These are phyloP conservation scores for Royoungia palumana DNA, from an alignment of 768 basidiomycete genomes.

Conservation along the genomic window DNA sequence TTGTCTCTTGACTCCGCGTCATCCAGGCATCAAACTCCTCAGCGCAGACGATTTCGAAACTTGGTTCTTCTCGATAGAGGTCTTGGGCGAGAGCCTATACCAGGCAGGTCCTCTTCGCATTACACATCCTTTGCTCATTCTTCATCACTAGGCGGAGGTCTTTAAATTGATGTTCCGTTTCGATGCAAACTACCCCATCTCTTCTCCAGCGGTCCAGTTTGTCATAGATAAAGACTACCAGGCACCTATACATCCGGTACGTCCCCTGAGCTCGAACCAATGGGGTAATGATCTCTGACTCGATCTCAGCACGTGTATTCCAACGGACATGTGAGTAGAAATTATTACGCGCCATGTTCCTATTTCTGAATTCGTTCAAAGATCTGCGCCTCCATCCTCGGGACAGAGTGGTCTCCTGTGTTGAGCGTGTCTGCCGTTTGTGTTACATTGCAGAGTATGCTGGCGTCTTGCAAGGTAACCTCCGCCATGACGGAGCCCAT, in stretches of 20 bases:
- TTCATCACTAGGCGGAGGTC: conserved; percentile 57
- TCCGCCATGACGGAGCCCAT: background rate
- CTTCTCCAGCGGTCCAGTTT: conserved; percentile 85
- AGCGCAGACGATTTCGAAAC: conserved; percentile 73
- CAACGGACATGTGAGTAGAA: conserved; percentile 68
- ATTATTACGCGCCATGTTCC: conserved; percentile 4
- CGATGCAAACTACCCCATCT: conserved; percentile 79
- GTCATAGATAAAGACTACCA: conserved; percentile 60
- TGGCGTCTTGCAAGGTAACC: conserved; percentile 83
- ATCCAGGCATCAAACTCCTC: conserved; percentile 65
- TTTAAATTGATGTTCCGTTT: conserved; percentile 82
- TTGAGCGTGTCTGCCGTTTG: conserved; percentile 78
- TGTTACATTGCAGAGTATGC: conserved; percentile 87
- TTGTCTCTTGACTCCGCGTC: conserved; percentile 2
- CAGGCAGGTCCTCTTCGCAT: conserved; percentile 40
- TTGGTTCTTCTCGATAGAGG: conserved; percentile 78
- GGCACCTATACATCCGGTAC: conserved; percentile 78
- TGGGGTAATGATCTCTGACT: conserved; percentile 8
- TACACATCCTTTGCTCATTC: background rate
- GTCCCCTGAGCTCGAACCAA: conserved; percentile 25
- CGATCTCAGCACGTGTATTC: conserved; percentile 75
- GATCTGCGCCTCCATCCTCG: conserved; percentile 90
- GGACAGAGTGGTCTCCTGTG: conserved; percentile 89
- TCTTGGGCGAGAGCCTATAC: conserved; percentile 82
- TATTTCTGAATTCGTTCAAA: conserved; percentile 29